Percentiles rank a stretch among this genome's conserved stretches.
These are phyloP conservation scores for Cajanus cajan DNA, from an alignment of 306 rosid species.

Conservation along the genomic window DNA sequence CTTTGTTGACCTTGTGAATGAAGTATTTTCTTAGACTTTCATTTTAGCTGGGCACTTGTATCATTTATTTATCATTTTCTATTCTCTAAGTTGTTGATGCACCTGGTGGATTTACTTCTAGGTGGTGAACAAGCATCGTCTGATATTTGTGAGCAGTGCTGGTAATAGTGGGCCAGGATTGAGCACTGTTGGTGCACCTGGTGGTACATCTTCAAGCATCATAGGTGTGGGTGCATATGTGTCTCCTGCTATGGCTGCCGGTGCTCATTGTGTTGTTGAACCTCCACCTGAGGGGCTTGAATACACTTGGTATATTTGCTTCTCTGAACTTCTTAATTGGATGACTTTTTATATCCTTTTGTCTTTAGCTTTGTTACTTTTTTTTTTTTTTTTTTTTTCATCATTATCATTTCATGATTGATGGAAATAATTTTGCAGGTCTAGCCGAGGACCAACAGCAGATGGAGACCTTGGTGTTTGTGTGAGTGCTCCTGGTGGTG, in stretches of 20 bases:
- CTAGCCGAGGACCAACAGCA: constrained; percentile 98
- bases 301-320: constrained; percentile 81
- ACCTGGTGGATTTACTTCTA: constrained; percentile 38
- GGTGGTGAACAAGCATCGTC: constrained; percentile 86
- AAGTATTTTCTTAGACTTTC: constrained; percentile 49
- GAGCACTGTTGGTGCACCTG: constrained; percentile 99
- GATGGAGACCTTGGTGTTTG: constrained; percentile 96
- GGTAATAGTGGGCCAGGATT: constrained; percentile 98
- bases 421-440: constrained; percentile 58
- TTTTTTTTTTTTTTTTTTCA: neutral
- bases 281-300: constrained; percentile 93
- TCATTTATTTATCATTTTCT: constrained; percentile 23
- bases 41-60: constrained; percentile 19
- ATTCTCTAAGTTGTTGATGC: constrained; percentile 30
- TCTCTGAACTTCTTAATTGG: constrained; percentile 7
- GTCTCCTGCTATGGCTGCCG: constrained; percentile 98
- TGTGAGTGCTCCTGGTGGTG: constrained; percentile 98
- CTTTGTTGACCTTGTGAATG: constrained; percentile 91
- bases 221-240: constrained; percentile 97
- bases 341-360: neutral
- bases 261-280: constrained; percentile 94
- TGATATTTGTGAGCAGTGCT: constrained; percentile 95
- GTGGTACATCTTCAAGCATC: constrained; percentile 92
- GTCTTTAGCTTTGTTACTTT: constrained; percentile 2
- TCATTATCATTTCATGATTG: constrained; percentile 20